Percentiles rank a stretch among this genome's conserved stretches.
Evolutionary conservation across 768 basidiomycete genomes (phyloP).

Genomic region (Tubosaeta sp.): DNA sequence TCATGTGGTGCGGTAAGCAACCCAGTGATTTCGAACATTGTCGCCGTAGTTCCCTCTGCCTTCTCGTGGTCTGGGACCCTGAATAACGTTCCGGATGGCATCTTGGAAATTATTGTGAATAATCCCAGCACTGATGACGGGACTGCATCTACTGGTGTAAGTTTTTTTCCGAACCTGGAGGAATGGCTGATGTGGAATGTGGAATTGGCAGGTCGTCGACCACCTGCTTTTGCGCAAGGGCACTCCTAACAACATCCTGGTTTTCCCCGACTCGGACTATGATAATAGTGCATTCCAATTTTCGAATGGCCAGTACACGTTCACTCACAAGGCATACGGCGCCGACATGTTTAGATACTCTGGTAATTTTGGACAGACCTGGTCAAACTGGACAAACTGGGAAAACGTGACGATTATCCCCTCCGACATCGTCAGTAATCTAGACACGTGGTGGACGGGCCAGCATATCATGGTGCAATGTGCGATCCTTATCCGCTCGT

Average conservation of each 20-base stretch:
- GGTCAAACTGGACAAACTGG: conserved; percentile 79
- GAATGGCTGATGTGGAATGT: conserved; percentile 4
- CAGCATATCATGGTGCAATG: conserved; percentile 88
- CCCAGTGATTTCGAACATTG: conserved; percentile 45
- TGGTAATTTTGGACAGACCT: conserved; percentile 79
- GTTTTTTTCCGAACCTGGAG: conserved; percentile 16
- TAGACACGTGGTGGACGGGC: conserved; percentile 68
- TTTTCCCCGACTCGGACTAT: conserved; percentile 85
- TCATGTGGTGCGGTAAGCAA: conserved; percentile 47
- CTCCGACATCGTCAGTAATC: conserved; percentile 45
- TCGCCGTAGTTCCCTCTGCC: conserved; percentile 51
- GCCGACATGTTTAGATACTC: conserved; percentile 88
- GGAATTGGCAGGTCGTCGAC: conserved; percentile 50
- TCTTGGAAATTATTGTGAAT: conserved; percentile 66
- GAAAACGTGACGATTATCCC: conserved; percentile 69
- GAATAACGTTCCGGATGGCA: conserved; percentile 73
- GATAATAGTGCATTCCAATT: conserved; percentile 54
- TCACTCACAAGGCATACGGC: conserved; percentile 79
- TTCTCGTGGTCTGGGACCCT: conserved; percentile 79
- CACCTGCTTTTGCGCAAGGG: conserved; percentile 83
- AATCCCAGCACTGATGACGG: conserved; percentile 44
- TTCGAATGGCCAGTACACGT: conserved; percentile 62
- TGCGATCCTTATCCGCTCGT: conserved; percentile 32
- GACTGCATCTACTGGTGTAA: conserved; percentile 53
- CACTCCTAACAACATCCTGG: conserved; percentile 65